These are phyloP conservation scores for Cercospora beticola DNA, from an alignment of 2,329 filamentous ascomycete genomes.

Conservation along the genomic window DNA sequence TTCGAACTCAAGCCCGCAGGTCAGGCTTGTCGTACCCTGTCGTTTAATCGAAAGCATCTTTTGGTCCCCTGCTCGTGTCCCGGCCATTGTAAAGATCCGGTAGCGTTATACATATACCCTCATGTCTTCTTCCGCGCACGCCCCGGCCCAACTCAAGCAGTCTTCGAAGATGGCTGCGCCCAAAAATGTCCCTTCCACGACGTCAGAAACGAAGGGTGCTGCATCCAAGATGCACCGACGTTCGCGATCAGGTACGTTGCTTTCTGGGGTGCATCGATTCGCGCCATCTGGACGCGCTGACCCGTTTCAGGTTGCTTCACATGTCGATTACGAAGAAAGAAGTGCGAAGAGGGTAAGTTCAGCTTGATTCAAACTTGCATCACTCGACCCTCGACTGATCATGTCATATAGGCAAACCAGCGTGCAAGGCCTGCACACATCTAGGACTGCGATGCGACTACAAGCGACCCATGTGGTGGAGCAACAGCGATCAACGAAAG, in stretches of 20 bases:
- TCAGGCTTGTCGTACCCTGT: constrained; percentile 49
- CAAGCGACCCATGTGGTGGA: constrained; percentile 96
- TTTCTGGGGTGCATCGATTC: constrained; percentile 39
- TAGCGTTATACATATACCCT: constrained; percentile 44
- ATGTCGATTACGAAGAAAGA: constrained; percentile 66
- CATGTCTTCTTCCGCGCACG: constrained; percentile 48
- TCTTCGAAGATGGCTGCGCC: constrained; percentile 51
- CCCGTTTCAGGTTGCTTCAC: constrained; percentile 62
- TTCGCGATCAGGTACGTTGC: constrained; percentile 82
- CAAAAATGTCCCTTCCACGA: constrained; percentile 44
- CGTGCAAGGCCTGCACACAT: constrained; percentile 64
- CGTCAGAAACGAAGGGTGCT: constrained; percentile 55
- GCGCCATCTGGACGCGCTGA: constrained; percentile 34
- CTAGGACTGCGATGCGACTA: constrained; percentile 91
- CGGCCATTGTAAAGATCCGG: constrained; percentile 34
- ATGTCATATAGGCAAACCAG: constrained; percentile 46
- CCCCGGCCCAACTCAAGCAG: constrained; percentile 42
- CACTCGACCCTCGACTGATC: not conserved
- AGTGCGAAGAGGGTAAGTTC: constrained; percentile 61
- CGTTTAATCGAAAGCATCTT: constrained; percentile 40
- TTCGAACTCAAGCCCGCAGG: constrained; percentile 47
- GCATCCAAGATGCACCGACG: constrained; percentile 88
- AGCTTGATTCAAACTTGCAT: not conserved
- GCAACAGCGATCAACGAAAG: constrained; percentile 81
- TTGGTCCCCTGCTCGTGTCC: constrained; percentile 35